Conservation (phyloP, 164 flowering plant genomes). For the Brasenia schreberi region DNA sequence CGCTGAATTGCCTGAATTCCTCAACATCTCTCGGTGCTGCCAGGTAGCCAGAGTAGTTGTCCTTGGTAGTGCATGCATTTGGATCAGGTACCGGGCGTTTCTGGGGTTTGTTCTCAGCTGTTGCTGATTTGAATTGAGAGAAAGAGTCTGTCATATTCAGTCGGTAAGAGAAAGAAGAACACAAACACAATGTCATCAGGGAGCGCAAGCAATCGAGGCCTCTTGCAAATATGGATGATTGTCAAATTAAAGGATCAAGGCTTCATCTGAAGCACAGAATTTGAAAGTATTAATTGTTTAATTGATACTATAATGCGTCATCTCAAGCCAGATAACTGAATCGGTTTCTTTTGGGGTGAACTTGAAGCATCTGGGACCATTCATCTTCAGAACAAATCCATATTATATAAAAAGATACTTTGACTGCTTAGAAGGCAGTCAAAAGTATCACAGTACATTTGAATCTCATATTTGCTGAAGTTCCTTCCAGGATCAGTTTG, state of each 20-base stretch:
- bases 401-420: too few species aligned
- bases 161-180: neutral
- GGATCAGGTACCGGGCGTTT: neutral
- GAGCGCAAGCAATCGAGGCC: neutral
- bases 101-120: neutral
- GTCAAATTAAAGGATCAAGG: neutral
- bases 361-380: too few species aligned
- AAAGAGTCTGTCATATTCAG: neutral
- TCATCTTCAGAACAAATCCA: too few species aligned
- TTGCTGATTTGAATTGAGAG: neutral
- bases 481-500: too few species aligned
- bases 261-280: too few species aligned
- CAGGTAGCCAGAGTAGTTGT: neutral
- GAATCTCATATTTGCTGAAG: too few species aligned
- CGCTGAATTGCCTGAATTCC: constrained; percentile 58
- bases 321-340: too few species aligned
- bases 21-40: constrained; percentile 42
- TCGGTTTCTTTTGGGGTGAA: too few species aligned
- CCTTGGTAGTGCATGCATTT: neutral
- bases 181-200: neutral
- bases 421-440: too few species aligned
- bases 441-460: too few species aligned
- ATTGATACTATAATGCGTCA: too few species aligned
- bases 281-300: too few species aligned
- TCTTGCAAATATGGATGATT: neutral